phyloP scores from a whole-genome alignment of 495 filamentous ascomycete genomes.

The Penicillium dipodomyicola region DNA sequence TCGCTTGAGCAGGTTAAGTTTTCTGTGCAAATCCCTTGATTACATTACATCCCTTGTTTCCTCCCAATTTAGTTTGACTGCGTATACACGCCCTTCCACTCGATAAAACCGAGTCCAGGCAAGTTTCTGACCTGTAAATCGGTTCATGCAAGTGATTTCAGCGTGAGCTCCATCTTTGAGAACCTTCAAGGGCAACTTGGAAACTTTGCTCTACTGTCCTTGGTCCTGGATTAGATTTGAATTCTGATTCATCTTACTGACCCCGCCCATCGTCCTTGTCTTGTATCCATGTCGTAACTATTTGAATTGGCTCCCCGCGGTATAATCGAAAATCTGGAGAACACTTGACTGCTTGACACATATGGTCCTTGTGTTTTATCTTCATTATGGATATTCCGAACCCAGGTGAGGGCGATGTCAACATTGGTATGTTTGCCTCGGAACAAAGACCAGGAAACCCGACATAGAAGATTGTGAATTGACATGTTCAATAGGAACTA shows the following conservation, averaged over 20 bases:
- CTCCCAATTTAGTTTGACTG: not conserved
- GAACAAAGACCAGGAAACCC: not conserved
- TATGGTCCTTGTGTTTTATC: conserved; percentile 6
- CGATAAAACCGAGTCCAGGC: not conserved
- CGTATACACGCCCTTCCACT: not conserved
- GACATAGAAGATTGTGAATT: not conserved
- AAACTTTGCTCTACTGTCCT: not conserved
- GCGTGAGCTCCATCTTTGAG: not conserved
- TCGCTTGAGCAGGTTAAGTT: not conserved
- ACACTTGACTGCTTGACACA: not conserved
- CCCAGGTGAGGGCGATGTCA: conserved; percentile 30
- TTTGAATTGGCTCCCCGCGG: conserved; percentile 16
- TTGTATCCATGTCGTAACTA: conserved; percentile 4
- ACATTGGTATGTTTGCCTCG: conserved; percentile 26
- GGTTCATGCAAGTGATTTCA: conserved; percentile 5
- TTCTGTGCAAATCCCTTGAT: not conserved
- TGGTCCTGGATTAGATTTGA: not conserved
- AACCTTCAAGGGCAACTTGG: not conserved
- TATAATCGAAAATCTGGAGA: not conserved
- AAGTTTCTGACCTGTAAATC: conserved; percentile 21
- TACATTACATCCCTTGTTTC: conserved; percentile 19
- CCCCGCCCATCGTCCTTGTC: not conserved
- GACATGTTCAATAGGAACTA: conserved; percentile 22
- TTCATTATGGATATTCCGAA: conserved; percentile 30
- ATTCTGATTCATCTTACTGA: conserved; percentile 3